Percentiles rank a stretch among this genome's conserved stretches.
Conservation (phyloP, 2,329 filamentous ascomycete genomes). For the Aureobasidium vineae region DNA sequence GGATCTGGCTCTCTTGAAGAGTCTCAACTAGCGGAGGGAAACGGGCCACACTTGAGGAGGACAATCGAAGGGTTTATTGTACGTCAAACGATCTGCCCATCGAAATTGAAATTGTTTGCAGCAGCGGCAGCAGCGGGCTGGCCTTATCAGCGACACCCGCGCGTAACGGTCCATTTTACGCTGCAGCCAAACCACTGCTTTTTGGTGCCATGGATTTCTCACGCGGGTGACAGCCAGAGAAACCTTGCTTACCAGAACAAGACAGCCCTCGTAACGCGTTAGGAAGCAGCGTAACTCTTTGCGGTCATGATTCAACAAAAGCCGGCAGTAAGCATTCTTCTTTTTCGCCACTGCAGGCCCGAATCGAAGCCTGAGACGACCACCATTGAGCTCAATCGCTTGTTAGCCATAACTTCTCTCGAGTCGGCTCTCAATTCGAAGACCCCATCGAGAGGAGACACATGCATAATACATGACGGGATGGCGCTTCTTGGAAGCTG, state of each 20-base stretch:
- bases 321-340: background rate
- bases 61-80: constrained; percentile 26
- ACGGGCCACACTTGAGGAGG: constrained; percentile 25
- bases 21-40: constrained; percentile 27
- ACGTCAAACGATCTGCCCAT: constrained; percentile 30
- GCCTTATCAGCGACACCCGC: constrained; percentile 25
- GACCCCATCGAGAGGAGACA: background rate
- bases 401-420: background rate
- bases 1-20: constrained; percentile 17
- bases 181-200: constrained; percentile 17
- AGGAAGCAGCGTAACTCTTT: constrained; percentile 1
- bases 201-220: background rate
- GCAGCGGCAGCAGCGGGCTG: constrained; percentile 13
- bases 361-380: constrained; percentile 1
- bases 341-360: constrained; percentile 6
- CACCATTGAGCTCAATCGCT: constrained; percentile 9
- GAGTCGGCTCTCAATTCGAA: background rate
- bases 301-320: background rate
- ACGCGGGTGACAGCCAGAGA: background rate
- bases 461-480: constrained; percentile 20
- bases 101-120: constrained; percentile 23
- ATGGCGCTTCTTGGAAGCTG: constrained; percentile 20
- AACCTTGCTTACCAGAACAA: constrained; percentile 11
- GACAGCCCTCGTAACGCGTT: background rate
- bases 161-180: constrained; percentile 11